Percentiles rank a stretch among this genome's conserved stretches.
Evolutionary conservation across 441 rosid genomes (phyloP).

Genomic region (Raphanus hybrid): DNA sequence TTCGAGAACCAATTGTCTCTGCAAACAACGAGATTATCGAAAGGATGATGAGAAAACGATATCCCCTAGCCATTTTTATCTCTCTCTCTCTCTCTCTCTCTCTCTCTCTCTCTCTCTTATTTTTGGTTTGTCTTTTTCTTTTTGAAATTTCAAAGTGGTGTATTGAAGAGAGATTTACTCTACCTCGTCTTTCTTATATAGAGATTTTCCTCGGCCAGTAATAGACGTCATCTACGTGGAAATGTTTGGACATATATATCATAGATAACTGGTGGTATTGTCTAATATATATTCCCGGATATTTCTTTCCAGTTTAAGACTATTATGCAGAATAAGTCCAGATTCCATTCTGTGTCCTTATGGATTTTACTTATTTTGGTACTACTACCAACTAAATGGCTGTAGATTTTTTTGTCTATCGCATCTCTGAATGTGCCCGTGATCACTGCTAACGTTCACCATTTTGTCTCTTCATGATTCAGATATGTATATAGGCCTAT

Average conservation of each 20-base stretch:
- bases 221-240: constrained; percentile 8
- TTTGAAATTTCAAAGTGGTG: constrained; percentile 28
- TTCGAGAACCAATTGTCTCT: neutral
- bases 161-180: constrained; percentile 8
- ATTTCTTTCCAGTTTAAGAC: neutral
- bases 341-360: neutral
- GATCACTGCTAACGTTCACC: constrained; percentile 15
- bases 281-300: neutral
- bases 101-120: neutral
- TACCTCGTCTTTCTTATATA: constrained; percentile 36
- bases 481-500: neutral
- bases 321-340: neutral
- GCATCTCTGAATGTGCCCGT: constrained; percentile 26
- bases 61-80: constrained; percentile 17
- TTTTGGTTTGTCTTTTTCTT: neutral
- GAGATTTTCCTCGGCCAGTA: neutral
- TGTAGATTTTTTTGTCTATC: neutral
- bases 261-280: neutral
- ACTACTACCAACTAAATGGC: neutral
- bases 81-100: neutral
- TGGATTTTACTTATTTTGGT: neutral
- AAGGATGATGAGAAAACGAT: constrained; percentile 17
- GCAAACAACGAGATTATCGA: constrained; percentile 18
- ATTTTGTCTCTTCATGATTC: constrained; percentile 14
- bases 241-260: neutral